Base-by-base conservation (phyloP, 306 rosid genomes). In the Leucaena leucocephala region DNA sequence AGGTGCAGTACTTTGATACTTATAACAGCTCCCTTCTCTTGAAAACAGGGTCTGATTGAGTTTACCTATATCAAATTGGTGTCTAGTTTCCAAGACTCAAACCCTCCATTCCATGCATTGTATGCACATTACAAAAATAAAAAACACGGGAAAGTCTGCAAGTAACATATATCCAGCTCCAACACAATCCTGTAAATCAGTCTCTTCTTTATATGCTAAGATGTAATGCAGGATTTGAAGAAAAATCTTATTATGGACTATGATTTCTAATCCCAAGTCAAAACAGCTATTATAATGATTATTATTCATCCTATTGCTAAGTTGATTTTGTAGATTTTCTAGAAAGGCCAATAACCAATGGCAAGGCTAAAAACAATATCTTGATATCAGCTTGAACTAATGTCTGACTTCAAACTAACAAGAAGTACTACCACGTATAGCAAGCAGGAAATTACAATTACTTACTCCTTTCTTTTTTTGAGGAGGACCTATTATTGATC, bases 391-490 rank as follows among this genome's bases (percentile, higher is more conserved):
- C 27, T 21, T 59, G 43, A n/a, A 9, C 36, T 57, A 61, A 90
- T 39, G 8, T 7, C 46, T 15, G 48, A 63, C 17, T 33, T 64
- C 36, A 19, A 62, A 34, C 63, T 17, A 65, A 44, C 27, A 44
- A 45, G 33, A 75, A 22, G 19, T 27, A 42, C 55, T 21, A 0
- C 27, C 34, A 40, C 8, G 45, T 14, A 75, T 2, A 42, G 22
- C 22, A 27, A 2, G 55, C 54, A 34, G 10, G 5, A 65, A 67
- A 46, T 19, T 70, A 45, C 27, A 79, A 50, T 33, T 16, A 59
- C 81, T 74, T 65, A 93, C 99, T 79, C 93, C 99, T 82, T 93
- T 93, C 93, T 96, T 96, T 78, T 91, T 91, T 16, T 87, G 94
- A 58, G 96, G 48, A 45, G 98, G 91, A 59, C 96, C 91, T 50